Conservation (phyloP, 1,139 yeast species). For the Yamadazyma conglobata region DNA sequence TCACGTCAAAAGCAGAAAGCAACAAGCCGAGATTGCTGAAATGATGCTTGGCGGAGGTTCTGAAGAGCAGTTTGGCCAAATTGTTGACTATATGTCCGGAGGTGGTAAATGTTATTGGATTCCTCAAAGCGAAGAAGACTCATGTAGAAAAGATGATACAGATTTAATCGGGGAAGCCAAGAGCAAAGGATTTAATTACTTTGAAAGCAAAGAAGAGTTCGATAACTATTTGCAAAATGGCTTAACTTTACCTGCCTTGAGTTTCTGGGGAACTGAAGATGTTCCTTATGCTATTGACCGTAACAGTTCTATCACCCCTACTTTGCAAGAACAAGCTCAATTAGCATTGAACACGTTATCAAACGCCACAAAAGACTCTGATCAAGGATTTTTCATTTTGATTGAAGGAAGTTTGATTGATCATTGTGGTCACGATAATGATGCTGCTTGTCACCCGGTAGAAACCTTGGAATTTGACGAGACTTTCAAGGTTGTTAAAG, state of each 20-base stretch:
- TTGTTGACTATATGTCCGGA: conserved; percentile 80
- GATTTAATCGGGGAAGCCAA: conserved; percentile 61
- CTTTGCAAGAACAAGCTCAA: conserved; percentile 67
- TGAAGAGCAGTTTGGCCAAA: conserved; percentile 23
- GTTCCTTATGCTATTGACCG: conserved; percentile 82
- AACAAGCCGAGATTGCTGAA: conserved; percentile 73
- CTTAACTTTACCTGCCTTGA: conserved; percentile 69
- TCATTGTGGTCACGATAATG: conserved; percentile 89
- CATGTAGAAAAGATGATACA: conserved; percentile 69
- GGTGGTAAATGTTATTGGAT: conserved; percentile 84
- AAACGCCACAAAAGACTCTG: conserved; percentile 62
- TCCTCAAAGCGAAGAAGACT: conserved; percentile 41
- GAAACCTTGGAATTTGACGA: conserved; percentile 59
- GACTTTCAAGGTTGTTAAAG: conserved; percentile 66
- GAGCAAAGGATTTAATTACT: conserved; percentile 63
- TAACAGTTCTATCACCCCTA: conserved; percentile 53
- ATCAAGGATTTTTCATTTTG: conserved; percentile 76
- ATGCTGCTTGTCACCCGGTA: conserved; percentile 48
- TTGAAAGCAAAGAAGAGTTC: conserved; percentile 53
- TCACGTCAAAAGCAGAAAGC: conserved; percentile 62
- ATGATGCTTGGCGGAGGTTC: conserved; percentile 29
- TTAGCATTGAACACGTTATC: conserved; percentile 67
- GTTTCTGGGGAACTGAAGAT: conserved; percentile 65
- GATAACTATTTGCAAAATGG: conserved; percentile 40
- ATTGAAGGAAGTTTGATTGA: conserved; percentile 90